These are phyloP conservation scores for Crassisporium funariophilum DNA, from an alignment of 768 basidiomycete species.

Conservation along the genomic window DNA sequence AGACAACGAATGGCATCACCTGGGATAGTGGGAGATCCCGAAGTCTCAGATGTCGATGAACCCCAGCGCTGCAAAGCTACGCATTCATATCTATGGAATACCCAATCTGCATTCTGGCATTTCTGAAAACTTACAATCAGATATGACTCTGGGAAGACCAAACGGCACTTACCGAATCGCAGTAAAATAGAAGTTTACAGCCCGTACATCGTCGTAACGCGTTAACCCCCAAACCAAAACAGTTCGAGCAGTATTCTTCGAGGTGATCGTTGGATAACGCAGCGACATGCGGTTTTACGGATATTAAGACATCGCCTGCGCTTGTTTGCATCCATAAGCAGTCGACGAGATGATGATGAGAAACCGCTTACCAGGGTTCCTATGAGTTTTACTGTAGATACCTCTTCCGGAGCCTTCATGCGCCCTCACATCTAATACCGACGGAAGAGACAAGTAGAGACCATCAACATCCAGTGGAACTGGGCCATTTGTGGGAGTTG, in stretches of 20 bases:
- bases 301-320: slow-evolving; percentile 63
- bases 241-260: slow-evolving; percentile 68
- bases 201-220: slow-evolving; percentile 69
- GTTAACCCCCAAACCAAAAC: slow-evolving; percentile 43
- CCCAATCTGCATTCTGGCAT: slow-evolving; percentile 79
- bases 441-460: slow-evolving; percentile 21
- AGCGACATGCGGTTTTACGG: slow-evolving; percentile 58
- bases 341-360: not conserved
- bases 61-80: slow-evolving; percentile 61
- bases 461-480: slow-evolving; percentile 4
- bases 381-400: slow-evolving; percentile 20
- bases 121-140: slow-evolving; percentile 33
- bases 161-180: slow-evolving; percentile 58
- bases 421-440: slow-evolving; percentile 20
- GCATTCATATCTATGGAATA: slow-evolving; percentile 79
- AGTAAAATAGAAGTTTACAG: slow-evolving; percentile 77
- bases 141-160: slow-evolving; percentile 4
- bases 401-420: slow-evolving; percentile 23
- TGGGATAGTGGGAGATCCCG: slow-evolving; percentile 43
- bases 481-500: not conserved
- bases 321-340: slow-evolving; percentile 8
- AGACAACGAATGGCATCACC: slow-evolving; percentile 81
- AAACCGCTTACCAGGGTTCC: slow-evolving; percentile 28
- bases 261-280: slow-evolving; percentile 68
- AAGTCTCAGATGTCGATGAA: slow-evolving; percentile 40